These are phyloP conservation scores for Tetradesmus lagerheimii DNA, from an alignment of 139 green algal genomes.

Conservation along the genomic window DNA sequence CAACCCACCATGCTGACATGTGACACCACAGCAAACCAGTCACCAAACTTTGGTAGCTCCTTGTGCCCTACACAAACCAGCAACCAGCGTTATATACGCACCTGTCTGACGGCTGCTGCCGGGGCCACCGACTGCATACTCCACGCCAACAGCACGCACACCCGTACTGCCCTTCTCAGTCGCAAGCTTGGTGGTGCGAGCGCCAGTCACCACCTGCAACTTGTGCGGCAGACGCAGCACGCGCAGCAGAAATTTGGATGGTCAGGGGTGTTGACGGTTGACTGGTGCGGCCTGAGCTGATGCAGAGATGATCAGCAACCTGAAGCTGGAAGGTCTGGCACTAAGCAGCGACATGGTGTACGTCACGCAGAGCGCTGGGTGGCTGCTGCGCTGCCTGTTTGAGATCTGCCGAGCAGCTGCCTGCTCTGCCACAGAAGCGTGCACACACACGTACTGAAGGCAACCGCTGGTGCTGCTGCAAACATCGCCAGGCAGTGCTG, in stretches of 20 bases:
- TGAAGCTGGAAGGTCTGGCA: conserved; percentile 97
- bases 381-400: conserved; percentile 97
- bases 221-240: not conserved
- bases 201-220: conserved; percentile 74
- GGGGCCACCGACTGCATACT: conserved; percentile 60
- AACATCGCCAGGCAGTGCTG: too few species aligned
- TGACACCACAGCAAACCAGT: too few species aligned
- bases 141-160: conserved; percentile 71
- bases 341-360: conserved; percentile 98
- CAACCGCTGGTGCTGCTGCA: too few species aligned
- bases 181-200: conserved; percentile 67
- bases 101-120: not conserved
- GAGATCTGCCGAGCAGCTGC: conserved; percentile 98
- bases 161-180: conserved; percentile 67
- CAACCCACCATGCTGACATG: too few species aligned
- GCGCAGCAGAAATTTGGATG: too few species aligned
- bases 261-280: too few species aligned
- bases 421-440: too few species aligned
- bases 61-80: too few species aligned
- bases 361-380: conserved; percentile 90
- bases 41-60: too few species aligned
- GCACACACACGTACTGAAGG: too few species aligned
- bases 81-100: too few species aligned
- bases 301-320: conserved; percentile 74
- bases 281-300: too few species aligned